Evolutionary conservation across 768 basidiomycete species (phyloP), one percentile per base, ranked within the genome.

Genomic region (Trametes cinnabarina): DNA sequence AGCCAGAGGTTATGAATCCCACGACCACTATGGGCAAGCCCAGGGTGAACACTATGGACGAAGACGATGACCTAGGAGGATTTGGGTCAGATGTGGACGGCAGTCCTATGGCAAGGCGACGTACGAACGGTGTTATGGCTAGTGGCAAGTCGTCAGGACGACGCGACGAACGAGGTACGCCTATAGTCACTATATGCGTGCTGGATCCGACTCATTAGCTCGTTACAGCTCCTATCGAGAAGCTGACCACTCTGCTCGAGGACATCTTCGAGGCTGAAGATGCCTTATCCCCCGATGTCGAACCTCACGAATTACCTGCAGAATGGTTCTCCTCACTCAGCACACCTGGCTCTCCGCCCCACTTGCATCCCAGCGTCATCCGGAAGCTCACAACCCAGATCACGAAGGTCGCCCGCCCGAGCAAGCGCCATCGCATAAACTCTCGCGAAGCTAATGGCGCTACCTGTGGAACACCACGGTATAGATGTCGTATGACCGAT

Each of bases 191-290:
- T 51, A 44, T 23, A 30, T 23, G 50, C 22, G 50, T 51, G 54
- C 63, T 57, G 34, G 37, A 26, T 44, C 59, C 14, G 46, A 10
- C 49, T 43, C 3, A 46, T 17, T 1, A 14, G 37, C 14, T 51
- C 25, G 11, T 25, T 32, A 28, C 39, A 87, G 88, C 72, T 1
- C 87, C 89, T 0, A 71, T 90, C 4, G 88, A 94, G 66, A 95
- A 90, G 69, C 77, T 98, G 10, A 77, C 76, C 0, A 83, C 84
- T 2, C 73, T 92, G 17, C 75, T 96, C 1, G 91, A 94, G 62
- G 93, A 96, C 52, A 80, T 97, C 15, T 90, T 96, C 55, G 87
- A 90, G 61, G 85, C 89, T 0, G 86, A 91, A 64, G 94, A 94
- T 67, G 69, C 79, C 0, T 74, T 92, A 15, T 79, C 86, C 3